phyloP scores from a whole-genome alignment of 768 basidiomycete genomes.

The Auriscalpium microsporum region DNA sequence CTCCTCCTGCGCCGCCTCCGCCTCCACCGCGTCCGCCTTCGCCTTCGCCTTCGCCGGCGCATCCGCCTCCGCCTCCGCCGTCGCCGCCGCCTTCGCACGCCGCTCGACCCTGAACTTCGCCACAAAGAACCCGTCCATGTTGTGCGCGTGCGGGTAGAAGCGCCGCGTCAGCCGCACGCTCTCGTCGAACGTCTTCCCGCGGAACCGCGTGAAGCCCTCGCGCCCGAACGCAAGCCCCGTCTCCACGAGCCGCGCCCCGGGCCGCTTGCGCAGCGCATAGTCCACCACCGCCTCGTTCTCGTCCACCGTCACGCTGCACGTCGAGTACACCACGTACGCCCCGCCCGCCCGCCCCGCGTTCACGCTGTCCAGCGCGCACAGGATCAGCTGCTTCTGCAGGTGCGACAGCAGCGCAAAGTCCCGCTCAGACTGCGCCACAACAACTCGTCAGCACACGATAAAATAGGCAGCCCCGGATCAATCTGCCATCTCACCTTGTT shows the following conservation, averaged over 20 bases:
- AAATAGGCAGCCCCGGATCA: conserved; percentile 1
- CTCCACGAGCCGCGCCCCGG: conserved; percentile 86
- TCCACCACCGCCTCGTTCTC: conserved; percentile 98
- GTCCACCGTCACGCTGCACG: conserved; percentile 95
- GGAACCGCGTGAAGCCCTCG: conserved; percentile 83
- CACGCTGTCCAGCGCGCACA: conserved; percentile 96
- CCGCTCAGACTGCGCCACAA: conserved; percentile 70
- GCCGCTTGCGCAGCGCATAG: conserved; percentile 91
- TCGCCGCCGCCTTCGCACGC: conserved; percentile 42
- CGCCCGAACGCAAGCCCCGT: conserved; percentile 90
- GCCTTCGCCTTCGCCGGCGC: conserved; percentile 21
- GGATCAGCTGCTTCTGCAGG: conserved; percentile 94
- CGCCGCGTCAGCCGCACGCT: conserved; percentile 75
- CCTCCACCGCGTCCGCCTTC: conserved; percentile 19
- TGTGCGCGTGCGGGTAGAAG: conserved; percentile 96
- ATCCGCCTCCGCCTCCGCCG: conserved; percentile 23
- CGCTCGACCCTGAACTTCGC: conserved; percentile 97
- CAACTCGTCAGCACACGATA: not conserved
- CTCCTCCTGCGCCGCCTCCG: conserved; percentile 19
- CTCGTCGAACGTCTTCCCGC: conserved; percentile 83
- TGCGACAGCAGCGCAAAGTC: conserved; percentile 96
- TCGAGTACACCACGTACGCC: conserved; percentile 94
- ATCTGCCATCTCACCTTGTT: conserved; percentile 68
- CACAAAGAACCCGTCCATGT: conserved; percentile 99
- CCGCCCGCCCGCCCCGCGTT: conserved; percentile 85